Conservation (phyloP, 2,329 filamentous ascomycete genomes). For the Pseudopithomyces maydicus region DNA sequence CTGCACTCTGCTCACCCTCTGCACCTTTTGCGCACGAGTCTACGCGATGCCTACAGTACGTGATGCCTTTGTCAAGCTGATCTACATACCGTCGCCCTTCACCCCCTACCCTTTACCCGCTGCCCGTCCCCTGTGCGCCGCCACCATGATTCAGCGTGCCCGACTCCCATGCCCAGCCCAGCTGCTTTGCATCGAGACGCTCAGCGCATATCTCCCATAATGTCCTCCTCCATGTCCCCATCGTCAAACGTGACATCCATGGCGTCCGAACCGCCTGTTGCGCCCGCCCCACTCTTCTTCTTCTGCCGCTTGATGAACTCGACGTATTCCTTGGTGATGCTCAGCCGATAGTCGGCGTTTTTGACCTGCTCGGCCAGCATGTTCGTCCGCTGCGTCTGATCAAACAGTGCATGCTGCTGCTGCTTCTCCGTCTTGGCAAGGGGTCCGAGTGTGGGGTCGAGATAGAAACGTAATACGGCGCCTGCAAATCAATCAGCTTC, state of each 20-base stretch:
- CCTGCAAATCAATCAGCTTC: constrained; percentile 17
- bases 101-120: too few species aligned
- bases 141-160: too few species aligned
- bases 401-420: constrained; percentile 51
- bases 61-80: too few species aligned
- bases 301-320: constrained; percentile 57
- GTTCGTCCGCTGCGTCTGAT: constrained; percentile 57
- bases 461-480: constrained; percentile 61
- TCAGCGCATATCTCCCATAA: constrained; percentile 45
- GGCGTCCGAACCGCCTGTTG: constrained; percentile 33
- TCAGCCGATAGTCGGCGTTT: constrained; percentile 60
- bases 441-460: constrained; percentile 42
- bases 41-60: too few species aligned
- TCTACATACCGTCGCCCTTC: too few species aligned
- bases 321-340: constrained; percentile 64
- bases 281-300: constrained; percentile 39
- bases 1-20: too few species aligned
- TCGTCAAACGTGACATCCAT: constrained; percentile 45
- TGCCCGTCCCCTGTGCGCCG: too few species aligned
- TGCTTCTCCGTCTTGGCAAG: constrained; percentile 47
- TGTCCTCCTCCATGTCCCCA: constrained; percentile 43
- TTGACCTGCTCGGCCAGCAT: constrained; percentile 57
- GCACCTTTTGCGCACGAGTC: too few species aligned
- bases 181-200: too few species aligned
- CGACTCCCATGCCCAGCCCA: too few species aligned